These are phyloP conservation scores for Elaeis oleifera DNA, from an alignment of 202 grass and related monocot genomes.

Conservation along the genomic window DNA sequence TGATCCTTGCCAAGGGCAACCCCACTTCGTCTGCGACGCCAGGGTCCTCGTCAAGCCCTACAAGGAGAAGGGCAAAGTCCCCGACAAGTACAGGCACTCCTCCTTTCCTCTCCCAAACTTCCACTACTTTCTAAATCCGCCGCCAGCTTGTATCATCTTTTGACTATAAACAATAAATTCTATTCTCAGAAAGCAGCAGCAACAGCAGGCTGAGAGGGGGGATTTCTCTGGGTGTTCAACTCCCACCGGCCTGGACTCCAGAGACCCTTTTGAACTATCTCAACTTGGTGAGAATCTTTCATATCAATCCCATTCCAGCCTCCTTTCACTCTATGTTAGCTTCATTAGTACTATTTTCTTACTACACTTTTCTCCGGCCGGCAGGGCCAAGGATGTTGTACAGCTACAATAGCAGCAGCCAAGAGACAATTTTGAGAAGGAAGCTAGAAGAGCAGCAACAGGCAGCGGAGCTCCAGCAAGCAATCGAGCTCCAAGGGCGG, in stretches of 20 bases:
- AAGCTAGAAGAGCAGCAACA: slow-evolving; percentile 14
- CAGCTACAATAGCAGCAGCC: slow-evolving; percentile 2
- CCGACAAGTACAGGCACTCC: slow-evolving; percentile 60
- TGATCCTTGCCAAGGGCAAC: slow-evolving; percentile 66
- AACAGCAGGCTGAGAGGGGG: slow-evolving; percentile 27
- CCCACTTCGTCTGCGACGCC: slow-evolving; percentile 74
- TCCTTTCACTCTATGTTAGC: too few relatives aligned
- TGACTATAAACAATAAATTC: too few relatives aligned
- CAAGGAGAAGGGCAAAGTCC: slow-evolving; percentile 92
- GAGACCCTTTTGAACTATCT: slow-evolving; percentile 57
- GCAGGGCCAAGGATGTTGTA: slow-evolving; percentile 9
- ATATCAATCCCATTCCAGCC: background rate
- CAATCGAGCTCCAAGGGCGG: slow-evolving; percentile 6
- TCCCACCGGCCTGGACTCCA: slow-evolving; percentile 53
- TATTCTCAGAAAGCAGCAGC: slow-evolving; percentile 47
- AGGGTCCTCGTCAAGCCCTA: slow-evolving; percentile 94
- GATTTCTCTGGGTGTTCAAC: slow-evolving; percentile 49
- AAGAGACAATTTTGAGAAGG: slow-evolving; percentile 13
- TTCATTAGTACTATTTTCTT: too few relatives aligned
- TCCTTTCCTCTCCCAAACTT: background rate
- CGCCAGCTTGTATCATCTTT: background rate
- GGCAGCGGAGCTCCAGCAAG: slow-evolving; percentile 13
- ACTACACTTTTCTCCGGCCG: background rate
- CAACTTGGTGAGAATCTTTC: slow-evolving; percentile 44
- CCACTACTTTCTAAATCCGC: background rate